Conservation (phyloP, 1,284 basidiomycete genomes). For the Clitocybe nebularis region DNA sequence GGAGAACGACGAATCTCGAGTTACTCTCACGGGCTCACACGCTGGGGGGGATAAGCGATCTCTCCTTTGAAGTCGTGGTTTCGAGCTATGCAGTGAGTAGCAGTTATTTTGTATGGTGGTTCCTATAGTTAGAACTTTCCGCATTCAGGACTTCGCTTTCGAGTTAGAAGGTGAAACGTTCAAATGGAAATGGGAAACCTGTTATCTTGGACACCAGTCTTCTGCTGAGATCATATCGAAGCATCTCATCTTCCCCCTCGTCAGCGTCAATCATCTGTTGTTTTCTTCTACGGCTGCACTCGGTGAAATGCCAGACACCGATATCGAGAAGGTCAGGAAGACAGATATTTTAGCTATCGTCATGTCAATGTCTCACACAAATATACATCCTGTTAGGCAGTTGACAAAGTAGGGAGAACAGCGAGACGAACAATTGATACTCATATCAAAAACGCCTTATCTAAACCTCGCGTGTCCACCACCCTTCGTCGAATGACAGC, state of each 20-base stretch:
- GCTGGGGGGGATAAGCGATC: conserved; percentile 49
- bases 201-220: conserved; percentile 53
- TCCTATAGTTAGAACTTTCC: too few relatives aligned
- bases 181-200: conserved; percentile 77
- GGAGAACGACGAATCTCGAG: conserved; percentile 50
- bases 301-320: conserved; percentile 46
- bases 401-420: conserved; percentile 64
- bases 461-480: conserved; percentile 61
- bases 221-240: conserved; percentile 70
- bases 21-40: conserved; percentile 54
- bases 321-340: conserved; percentile 59
- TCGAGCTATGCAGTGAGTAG: conserved; percentile 56
- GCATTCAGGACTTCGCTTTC: conserved; percentile 59
- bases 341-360: too few relatives aligned
- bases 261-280: conserved; percentile 62
- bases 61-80: conserved; percentile 54
- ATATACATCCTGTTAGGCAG: too few relatives aligned
- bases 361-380: too few relatives aligned
- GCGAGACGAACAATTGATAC: conserved; percentile 65
- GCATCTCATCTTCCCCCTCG: conserved; percentile 71
- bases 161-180: conserved; percentile 54
- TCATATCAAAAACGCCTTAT: conserved; percentile 64
- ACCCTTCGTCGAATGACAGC: conserved; percentile 66
- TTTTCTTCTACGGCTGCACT: conserved; percentile 58
- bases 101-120: too few relatives aligned